A percentile compares a stretch with the other conserved stretches of the same genome.
phyloP scores from a whole-genome alignment of 371 early-diverging fungal species.

The Mucor mucedo region DNA sequence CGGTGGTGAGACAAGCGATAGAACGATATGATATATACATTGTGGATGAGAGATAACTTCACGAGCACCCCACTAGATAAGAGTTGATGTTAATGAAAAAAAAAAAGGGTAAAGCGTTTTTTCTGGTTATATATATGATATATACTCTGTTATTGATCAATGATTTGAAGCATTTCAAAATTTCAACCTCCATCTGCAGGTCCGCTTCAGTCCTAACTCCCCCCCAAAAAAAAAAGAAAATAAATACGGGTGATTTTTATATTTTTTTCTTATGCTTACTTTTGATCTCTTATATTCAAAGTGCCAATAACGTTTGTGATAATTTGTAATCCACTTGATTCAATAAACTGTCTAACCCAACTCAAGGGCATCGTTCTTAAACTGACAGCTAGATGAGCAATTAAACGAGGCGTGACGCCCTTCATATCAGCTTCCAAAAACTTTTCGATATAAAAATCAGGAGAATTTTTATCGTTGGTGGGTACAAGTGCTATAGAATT shows the following conservation, averaged over 20 bases:
- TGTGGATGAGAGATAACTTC: slow-evolving; percentile 77
- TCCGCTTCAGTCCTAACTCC: slow-evolving; percentile 66
- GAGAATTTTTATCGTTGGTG: slow-evolving; percentile 57
- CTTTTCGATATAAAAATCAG: slow-evolving; percentile 70
- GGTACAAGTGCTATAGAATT: slow-evolving; percentile 20
- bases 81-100: neutral
- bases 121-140: neutral
- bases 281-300: slow-evolving; percentile 53
- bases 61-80: slow-evolving; percentile 75
- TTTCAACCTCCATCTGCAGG: slow-evolving; percentile 80
- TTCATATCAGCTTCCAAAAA: slow-evolving; percentile 63
- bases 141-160: slow-evolving; percentile 73
- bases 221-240: neutral
- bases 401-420: slow-evolving; percentile 60
- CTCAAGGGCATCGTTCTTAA: slow-evolving; percentile 77
- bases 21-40: slow-evolving; percentile 73
- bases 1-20: slow-evolving; percentile 80
- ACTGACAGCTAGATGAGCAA: slow-evolving; percentile 69
- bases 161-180: slow-evolving; percentile 80
- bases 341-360: slow-evolving; percentile 73
- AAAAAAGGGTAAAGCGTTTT: neutral
- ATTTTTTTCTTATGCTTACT: slow-evolving; percentile 31
- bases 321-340: slow-evolving; percentile 69
- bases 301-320: slow-evolving; percentile 70
- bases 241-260: neutral